Evolutionary conservation across 2,329 filamentous ascomycete genomes (phyloP), one percentile per base, ranked within the genome.

Genomic region (Rutstroemia sp.): DNA sequence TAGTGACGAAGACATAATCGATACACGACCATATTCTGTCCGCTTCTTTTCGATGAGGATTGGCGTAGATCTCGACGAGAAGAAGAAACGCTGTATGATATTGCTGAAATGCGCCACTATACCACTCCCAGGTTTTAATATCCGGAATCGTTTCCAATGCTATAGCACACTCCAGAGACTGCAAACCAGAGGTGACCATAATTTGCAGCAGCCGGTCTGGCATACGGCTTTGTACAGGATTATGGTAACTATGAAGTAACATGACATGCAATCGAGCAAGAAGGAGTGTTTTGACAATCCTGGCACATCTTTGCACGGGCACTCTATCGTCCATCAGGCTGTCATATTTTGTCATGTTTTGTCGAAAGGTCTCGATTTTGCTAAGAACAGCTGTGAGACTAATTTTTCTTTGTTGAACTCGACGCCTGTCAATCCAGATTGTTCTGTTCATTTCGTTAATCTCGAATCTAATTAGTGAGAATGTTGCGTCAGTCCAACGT

Each of bases 71-170:
- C 66, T 91, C 86, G 21, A 82, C 79, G 6, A 88, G 75, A 21
- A 92, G 73, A 1, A 91, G 75, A 34, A 91, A 75, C 0, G 86
- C 84, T 4, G 80, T 78, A 65, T 90, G 87, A 68, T 85, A 89
- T 67, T 89, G 87, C 59, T 88, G 84, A 60, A 87, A 80, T 5
- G 87, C 85, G 4, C 86, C 85, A 12, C 74, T 65, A 63, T 89
- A 90, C 88, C 88, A 91, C 1, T 75, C 71, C 86, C 86, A 91
- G 1, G 72, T 72, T 1, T 72, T 69, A 39, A 89, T 63, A 1
- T 74, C 73, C 1, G 77, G 77, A 0, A 74, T 68, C 1, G 75
- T 78, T 56, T 84, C 81, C 10, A 84, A 70, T 8, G 72, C 71
- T 48, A 84, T 78, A 2, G 76, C 77, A 58, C 74, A 74, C 62